These are phyloP conservation scores for Thozetella sp. DNA, from an alignment of 495 filamentous ascomycete species.

Conservation along the genomic window DNA sequence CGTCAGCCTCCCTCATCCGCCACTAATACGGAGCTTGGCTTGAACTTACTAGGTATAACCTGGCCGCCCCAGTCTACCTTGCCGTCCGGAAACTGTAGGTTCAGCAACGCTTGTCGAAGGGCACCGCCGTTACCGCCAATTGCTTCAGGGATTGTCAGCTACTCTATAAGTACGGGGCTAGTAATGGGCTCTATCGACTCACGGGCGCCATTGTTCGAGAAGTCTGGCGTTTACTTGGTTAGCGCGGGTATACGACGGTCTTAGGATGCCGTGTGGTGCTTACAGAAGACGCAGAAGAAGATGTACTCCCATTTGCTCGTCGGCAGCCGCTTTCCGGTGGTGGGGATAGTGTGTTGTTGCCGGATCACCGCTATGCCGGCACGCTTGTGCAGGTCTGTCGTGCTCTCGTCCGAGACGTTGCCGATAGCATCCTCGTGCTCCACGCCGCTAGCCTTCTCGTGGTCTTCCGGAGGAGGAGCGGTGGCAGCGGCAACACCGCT, in stretches of 20 bases:
- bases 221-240: background rate
- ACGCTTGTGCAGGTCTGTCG: background rate
- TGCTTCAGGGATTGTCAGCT: background rate
- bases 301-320: slow-evolving; percentile 1
- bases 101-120: background rate
- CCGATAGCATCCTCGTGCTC: too few relatives aligned
- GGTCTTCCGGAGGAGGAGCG: too few relatives aligned
- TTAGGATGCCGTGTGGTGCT: background rate
- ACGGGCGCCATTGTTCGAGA: slow-evolving; percentile 2
- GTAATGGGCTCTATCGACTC: too few relatives aligned
- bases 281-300: slow-evolving; percentile 3
- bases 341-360: background rate
- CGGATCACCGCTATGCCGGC: background rate
- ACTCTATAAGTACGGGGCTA: too few relatives aligned
- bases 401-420: too few relatives aligned
- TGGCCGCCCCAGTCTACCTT: background rate
- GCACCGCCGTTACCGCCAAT: slow-evolving; percentile 1
- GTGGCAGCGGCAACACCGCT: too few relatives aligned
- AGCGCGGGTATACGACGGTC: background rate
- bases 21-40: background rate
- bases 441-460: too few relatives aligned
- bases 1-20: background rate
- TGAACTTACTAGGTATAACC: background rate
- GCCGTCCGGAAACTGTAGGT: background rate
- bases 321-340: background rate